These are phyloP conservation scores for Boletus rufocinnamomeus DNA, from an alignment of 768 basidiomycete species.

Conservation along the genomic window DNA sequence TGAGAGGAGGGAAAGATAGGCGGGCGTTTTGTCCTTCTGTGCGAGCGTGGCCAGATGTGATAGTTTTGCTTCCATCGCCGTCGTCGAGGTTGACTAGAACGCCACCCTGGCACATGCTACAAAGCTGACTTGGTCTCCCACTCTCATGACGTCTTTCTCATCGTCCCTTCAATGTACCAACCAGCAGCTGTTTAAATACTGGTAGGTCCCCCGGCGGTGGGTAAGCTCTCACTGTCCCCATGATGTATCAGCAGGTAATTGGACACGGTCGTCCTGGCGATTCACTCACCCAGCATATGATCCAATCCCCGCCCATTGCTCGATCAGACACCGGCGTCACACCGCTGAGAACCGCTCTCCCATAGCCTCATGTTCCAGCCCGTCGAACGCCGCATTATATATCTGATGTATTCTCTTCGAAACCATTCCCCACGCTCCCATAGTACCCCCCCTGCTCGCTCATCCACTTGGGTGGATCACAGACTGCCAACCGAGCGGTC, in stretches of 20 bases:
- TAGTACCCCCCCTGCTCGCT: neutral
- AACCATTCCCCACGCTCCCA: neutral
- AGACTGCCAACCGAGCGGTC: neutral
- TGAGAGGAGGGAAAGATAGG: constrained; percentile 68
- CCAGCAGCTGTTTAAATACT: neutral
- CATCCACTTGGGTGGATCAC: neutral
- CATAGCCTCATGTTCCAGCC: constrained; percentile 21
- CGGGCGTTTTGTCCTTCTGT: constrained; percentile 85
- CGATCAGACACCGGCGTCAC: constrained; percentile 18
- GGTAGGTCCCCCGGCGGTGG: neutral
- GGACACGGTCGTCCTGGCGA: constrained; percentile 34
- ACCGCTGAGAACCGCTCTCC: constrained; percentile 21
- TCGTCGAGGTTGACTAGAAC: neutral
- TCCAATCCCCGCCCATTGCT: neutral
- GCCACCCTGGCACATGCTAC: neutral
- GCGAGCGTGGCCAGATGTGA: constrained; percentile 59
- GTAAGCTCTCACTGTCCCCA: constrained; percentile 11
- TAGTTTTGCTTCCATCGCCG: constrained; percentile 65
- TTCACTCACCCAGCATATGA: constrained; percentile 12
- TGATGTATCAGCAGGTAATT: neutral
- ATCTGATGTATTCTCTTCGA: neutral
- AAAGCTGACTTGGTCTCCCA: neutral
- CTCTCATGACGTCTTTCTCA: neutral
- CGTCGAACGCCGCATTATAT: constrained; percentile 17
- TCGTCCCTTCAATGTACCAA: neutral